Evolutionary conservation across 179 eudicot genomes (phyloP), one percentile per base, ranked within the genome.

Genomic region (Gypsophila paniculata): DNA sequence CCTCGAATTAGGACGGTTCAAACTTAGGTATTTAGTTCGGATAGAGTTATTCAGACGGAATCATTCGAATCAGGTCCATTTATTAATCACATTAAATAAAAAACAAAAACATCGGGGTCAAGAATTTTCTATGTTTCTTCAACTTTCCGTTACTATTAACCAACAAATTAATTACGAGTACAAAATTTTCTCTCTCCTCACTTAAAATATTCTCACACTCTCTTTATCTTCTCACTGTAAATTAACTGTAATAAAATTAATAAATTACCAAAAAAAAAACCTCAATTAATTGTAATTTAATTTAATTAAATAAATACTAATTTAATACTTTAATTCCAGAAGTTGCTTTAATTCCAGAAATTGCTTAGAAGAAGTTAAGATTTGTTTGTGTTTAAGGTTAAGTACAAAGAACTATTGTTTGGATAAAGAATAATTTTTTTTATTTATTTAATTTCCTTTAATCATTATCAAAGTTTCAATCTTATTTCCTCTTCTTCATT

Each of bases 311-410:
- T 29, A 29, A 29, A 1, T 29, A 29, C 1, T 29, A 48, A 46
- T 17, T 8, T 48, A 10, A 12, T 2, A 15, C n/a, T n/a, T 36
- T 39, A 64, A 64, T 19, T 19, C 3, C 9, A 38, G 10, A 34
- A 17, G 34, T 29, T 29, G 34, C 61, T 57, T 57, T 57, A 23
- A 58, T 58, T 21, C 14, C 49, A 62, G 60, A 34, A 62, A 48
- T 62, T 62, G 8, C 25, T 14, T 14, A 21, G 54, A 44, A 46
- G 19, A 18, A 44, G 69, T 44, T 23, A 68, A 22, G 21, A 23
- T 68, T 68, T 49, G 71, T 68, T 68, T 68, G 71, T 19, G 71
- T 49, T 44, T 48, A 11, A 44, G 34, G 70, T 32, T 39, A 42
- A 65, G 69, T 10, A 65, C 32, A 38, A 29, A 38, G 14, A 0